phyloP scores from a whole-genome alignment of 106 monocot species.

The Agapanthus africanus region DNA sequence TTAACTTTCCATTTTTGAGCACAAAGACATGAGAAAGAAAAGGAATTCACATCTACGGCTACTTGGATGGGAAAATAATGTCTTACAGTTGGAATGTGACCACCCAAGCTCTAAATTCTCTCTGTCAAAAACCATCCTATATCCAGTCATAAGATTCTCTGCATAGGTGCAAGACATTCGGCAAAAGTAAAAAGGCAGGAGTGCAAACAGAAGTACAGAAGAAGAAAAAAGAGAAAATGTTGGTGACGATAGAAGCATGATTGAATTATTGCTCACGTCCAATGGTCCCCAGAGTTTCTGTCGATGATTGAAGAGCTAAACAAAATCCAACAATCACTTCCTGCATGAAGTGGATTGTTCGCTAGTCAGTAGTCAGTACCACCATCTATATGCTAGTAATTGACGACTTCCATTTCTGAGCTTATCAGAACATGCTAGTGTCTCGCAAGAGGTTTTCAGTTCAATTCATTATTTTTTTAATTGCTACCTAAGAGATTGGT shows the following conservation, averaged over 20 bases:
- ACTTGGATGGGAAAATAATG: slow-evolving; percentile 7
- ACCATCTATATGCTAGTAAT: no score
- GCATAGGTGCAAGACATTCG: slow-evolving; percentile 13
- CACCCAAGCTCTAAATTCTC: slow-evolving; percentile 86
- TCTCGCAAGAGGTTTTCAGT: no score
- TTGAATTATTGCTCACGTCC: slow-evolving; percentile 62
- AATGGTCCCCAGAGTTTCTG: slow-evolving; percentile 56
- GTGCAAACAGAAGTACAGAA: slow-evolving; percentile 1
- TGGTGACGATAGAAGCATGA: no score
- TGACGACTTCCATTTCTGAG: no score
- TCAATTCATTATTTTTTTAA: no score
- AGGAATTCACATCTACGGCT: no score
- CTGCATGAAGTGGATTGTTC: slow-evolving; percentile 22
- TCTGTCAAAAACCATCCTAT: slow-evolving; percentile 82
- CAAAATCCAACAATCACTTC: slow-evolving; percentile 63
- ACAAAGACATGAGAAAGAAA: no score
- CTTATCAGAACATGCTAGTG: neutral
- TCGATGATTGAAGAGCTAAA: slow-evolving; percentile 70
- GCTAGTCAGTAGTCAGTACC: neutral
- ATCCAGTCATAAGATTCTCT: slow-evolving; percentile 93
- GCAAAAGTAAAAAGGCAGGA: neutral
- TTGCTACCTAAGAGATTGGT: no score
- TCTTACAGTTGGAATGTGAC: slow-evolving; percentile 87
- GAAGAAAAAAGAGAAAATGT: no score
- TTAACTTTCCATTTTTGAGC: no score